Percentiles rank a stretch among this genome's conserved stretches.
Conservation (phyloP, 257 asterid species). For the Solanum sitiens region DNA sequence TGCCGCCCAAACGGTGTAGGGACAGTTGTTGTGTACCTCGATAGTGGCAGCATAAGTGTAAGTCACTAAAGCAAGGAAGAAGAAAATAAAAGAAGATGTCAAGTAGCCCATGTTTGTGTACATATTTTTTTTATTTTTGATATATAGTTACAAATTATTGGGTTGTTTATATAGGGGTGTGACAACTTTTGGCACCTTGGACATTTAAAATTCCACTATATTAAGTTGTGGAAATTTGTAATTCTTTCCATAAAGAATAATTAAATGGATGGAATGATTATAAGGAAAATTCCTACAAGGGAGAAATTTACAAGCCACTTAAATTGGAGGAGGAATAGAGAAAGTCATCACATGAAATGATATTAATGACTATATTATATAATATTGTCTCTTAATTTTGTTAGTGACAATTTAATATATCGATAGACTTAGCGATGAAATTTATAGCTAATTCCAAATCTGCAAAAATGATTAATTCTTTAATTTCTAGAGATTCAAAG, state of each 20-base stretch:
- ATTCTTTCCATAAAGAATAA: background rate
- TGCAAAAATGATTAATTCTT: background rate
- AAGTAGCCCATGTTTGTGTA: background rate
- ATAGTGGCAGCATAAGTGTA: conserved; percentile 6
- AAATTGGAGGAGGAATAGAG: background rate
- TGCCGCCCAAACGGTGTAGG: conserved; percentile 25
- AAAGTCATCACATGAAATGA: too few species aligned
- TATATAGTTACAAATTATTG: background rate
- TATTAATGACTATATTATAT: background rate
- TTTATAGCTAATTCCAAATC: background rate
- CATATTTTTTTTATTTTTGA: background rate
- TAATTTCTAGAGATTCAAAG: background rate
- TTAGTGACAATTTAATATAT: too few species aligned
- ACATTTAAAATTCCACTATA: background rate
- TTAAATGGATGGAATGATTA: background rate
- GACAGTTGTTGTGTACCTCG: conserved; percentile 17
- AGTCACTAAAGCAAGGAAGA: background rate
- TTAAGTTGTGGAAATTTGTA: background rate
- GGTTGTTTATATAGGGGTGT: background rate
- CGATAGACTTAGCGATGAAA: too few species aligned
- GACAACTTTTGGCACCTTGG: background rate
- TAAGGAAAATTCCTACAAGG: background rate
- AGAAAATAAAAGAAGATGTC: background rate
- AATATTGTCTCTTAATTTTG: too few species aligned
- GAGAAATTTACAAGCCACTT: background rate